Evolutionary conservation across 257 asterid genomes (phyloP).

Genomic region (Plantago elongata): DNA sequence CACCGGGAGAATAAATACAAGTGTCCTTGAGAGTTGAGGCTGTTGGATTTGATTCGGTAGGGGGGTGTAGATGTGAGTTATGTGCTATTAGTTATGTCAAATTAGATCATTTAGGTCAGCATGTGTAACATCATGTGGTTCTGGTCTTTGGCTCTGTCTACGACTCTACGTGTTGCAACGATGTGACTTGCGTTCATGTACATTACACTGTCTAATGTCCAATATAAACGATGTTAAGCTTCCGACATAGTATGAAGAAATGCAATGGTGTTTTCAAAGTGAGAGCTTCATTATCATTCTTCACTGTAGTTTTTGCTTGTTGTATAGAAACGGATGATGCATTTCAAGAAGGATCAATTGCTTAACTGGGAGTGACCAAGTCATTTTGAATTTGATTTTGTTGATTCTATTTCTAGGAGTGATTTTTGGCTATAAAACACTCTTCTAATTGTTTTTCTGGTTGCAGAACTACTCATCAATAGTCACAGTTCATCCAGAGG

Average conservation of each 20-base stretch:
- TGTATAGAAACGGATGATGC: slow-evolving; percentile 2
- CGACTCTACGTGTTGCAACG: neutral
- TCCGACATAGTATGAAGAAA: neutral
- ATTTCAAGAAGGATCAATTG: neutral
- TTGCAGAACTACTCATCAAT: slow-evolving; percentile 79
- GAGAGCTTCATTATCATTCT: neutral
- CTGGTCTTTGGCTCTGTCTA: neutral
- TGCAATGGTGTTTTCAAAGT: slow-evolving; percentile 4
- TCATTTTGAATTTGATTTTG: neutral
- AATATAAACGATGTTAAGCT: neutral
- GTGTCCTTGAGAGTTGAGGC: neutral
- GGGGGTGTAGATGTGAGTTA: neutral
- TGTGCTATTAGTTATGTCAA: neutral
- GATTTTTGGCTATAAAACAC: neutral
- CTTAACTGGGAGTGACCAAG: neutral
- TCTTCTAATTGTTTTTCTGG: neutral
- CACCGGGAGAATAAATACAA: neutral
- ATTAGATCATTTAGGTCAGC: neutral
- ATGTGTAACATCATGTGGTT: neutral
- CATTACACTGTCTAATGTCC: too few species aligned
- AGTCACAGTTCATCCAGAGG: slow-evolving; percentile 70
- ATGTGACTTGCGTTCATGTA: neutral
- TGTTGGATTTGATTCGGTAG: neutral
- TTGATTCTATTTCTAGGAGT: neutral
- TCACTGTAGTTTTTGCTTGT: neutral